Evolutionary conservation across 805 yeast genomes (phyloP), one percentile per base, ranked within the genome.

Genomic region (Dipodascus albidus): DNA sequence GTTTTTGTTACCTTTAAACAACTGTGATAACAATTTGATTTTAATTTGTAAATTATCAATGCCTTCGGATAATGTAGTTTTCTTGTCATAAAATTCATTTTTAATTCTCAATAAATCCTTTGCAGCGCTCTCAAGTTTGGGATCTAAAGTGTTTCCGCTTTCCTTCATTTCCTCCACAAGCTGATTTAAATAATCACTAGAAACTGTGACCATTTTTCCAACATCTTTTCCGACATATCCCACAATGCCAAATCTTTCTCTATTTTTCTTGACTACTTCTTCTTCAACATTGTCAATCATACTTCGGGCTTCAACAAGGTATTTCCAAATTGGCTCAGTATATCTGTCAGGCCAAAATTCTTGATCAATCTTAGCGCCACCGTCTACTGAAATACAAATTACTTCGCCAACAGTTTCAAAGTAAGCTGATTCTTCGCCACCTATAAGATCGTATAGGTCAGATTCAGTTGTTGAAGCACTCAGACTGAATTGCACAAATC

Each of bases 261-360:
- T 35, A 17, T 50, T 51, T 31, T 56, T 51, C 2, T 33, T 20
- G 14, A 52, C 42, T 2, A 54, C 50, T 53, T 58, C 54, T 35
- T 57, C 52, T 22, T 51, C 50, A 42, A 55, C 47, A 11, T 38
- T 52, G 1, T 23, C 31, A 9, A 57, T 50, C 22, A 38, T 50
- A 9, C 49, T 42, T 20, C 52, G 54, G 3, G 59, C 50, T 2
- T 49, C 23, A 23, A 35, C 31, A 17, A 58, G 48, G 17, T 19
- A 53, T 1, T 56, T 53, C 2, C 53, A 38, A 11, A 53, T 17
- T 14, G 50, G 52, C 24, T 54, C 42, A 2, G 55, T 31, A 52
- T 61, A 62, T 23, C 65, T 49, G 23, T 56, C 59, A 1, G 65
- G 64, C 41, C 52, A 61, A 56, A 60, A 60, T 2, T 47, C 52